These are phyloP conservation scores for Ceratocystis variospora DNA, from an alignment of 2,329 filamentous ascomycete genomes.

Conservation along the genomic window DNA sequence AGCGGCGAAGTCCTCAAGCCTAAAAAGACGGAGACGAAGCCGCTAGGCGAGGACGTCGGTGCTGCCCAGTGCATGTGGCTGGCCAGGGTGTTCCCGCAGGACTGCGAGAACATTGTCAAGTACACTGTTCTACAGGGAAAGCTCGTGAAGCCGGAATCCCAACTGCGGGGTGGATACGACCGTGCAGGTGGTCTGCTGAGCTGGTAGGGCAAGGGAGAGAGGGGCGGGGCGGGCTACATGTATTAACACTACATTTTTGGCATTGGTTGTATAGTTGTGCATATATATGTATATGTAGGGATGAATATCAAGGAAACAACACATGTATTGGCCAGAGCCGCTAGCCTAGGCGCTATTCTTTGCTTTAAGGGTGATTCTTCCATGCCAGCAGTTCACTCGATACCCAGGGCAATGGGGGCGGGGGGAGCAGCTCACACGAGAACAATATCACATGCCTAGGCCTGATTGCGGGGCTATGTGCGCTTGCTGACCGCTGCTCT, in stretches of 20 bases:
- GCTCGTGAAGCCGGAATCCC: conserved; percentile 74
- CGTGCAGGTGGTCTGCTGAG: conserved; percentile 65
- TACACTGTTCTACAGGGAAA: conserved; percentile 90
- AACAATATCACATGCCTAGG: background rate
- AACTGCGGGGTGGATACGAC: conserved; percentile 86
- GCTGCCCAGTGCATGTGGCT: conserved; percentile 90
- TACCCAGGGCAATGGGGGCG: no score
- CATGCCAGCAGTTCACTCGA: background rate
- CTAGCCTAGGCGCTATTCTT: no score
- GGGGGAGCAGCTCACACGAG: background rate
- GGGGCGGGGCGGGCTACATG: background rate
- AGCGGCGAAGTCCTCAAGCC: conserved; percentile 25
- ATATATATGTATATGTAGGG: background rate
- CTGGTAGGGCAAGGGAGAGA: conserved; percentile 45
- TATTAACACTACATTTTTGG: no score
- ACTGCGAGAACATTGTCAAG: conserved; percentile 81
- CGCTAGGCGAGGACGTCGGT: conserved; percentile 35
- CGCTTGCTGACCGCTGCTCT: background rate
- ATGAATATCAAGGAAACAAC: background rate
- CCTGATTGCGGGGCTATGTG: background rate
- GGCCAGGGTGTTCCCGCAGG: conserved; percentile 68
- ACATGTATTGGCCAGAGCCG: no score
- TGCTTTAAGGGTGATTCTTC: background rate
- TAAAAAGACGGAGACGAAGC: conserved; percentile 24
- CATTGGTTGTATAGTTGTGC: no score